These are phyloP conservation scores for Plectosphaerella sp. DNA, from an alignment of 2,329 filamentous ascomycete species.

Conservation along the genomic window DNA sequence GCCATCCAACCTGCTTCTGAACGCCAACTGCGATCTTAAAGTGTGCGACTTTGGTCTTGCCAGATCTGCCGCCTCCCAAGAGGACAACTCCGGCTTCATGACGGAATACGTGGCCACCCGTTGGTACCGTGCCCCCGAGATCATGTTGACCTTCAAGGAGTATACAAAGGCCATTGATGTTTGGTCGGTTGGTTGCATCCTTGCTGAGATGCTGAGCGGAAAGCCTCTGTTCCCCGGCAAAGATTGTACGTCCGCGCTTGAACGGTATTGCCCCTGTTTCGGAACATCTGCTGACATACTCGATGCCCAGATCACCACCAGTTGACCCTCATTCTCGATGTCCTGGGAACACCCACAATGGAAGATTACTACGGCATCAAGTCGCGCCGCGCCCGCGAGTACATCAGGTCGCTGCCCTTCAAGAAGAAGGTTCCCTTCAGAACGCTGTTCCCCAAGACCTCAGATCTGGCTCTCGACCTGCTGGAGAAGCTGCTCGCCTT, in stretches of 20 bases:
- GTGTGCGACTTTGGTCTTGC: constrained; percentile 98
- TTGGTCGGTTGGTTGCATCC: constrained; percentile 96
- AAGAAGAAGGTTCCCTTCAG: constrained; percentile 99
- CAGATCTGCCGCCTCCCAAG: constrained; percentile 90
- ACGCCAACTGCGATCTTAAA: constrained; percentile 98
- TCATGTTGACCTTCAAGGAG: constrained; percentile 99
- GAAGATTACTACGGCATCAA: constrained; percentile 99
- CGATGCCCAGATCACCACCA: constrained; percentile 80
- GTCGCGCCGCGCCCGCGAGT: constrained; percentile 92
- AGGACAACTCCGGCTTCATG: constrained; percentile 99
- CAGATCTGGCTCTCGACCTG: constrained; percentile 89
- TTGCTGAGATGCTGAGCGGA: constrained; percentile 97
- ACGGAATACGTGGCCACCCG: constrained; percentile 99
- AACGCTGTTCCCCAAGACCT: constrained; percentile 97
- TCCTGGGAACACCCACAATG: constrained; percentile 97
- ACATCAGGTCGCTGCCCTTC: constrained; percentile 95
- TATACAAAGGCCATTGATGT: constrained; percentile 99
- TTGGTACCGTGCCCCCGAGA: constrained; percentile 98
- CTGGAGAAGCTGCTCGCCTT: constrained; percentile 95
- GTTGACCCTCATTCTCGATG: constrained; percentile 92
- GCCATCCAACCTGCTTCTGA: constrained; percentile 92
- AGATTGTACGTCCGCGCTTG: constrained; percentile 64
- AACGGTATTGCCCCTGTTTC: not conserved
- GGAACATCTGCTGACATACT: constrained; percentile 1
- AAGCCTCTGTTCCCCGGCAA: constrained; percentile 98